Evolutionary conservation across 2,329 filamentous ascomycete species (phyloP), one percentile per base, ranked within the genome.

Genomic region (Metarhizium anisopliae): DNA sequence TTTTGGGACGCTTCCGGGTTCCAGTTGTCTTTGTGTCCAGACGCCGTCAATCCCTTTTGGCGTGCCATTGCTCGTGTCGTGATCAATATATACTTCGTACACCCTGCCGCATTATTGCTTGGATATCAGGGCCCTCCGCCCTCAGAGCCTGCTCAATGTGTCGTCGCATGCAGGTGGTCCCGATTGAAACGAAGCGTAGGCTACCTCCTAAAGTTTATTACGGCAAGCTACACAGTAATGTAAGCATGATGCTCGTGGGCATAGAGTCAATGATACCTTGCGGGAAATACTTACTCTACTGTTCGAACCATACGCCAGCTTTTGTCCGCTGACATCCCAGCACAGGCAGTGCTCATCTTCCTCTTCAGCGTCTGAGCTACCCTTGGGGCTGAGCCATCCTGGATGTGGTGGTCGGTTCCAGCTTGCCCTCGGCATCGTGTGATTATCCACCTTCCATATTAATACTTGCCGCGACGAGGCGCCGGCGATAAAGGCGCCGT

Each of bases 361-460:
- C 49, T 84, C 82, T 25, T 84, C 81, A 0, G 72, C 65, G 29
- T 80, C 78, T 6, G 74, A 72, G 40, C 74, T 76, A 50, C 74
- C 74, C 62, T 76, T 80, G 20, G 82, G 82, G 57, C 78, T 85
- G 36, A 80, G 71, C 80, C 81, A 84, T 4, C 80, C 82, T 0
- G 75, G 71, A 60, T 84, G 80, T 10, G 76, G 71, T 30, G 74
- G 70, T 58, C 80, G 71, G 57, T 73, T 79, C 83, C 83, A 86
- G 63, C 75, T 81, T 16, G 83, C 83, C 50, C 80, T 74, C 4
- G 83, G 83, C 50, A 83, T 74, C 30, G 74, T 71, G 50, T 78
- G 73, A 53, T 82, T 83, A 58, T 79, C 81, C 13, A 85, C 78
- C 64, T 84, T 85, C 82, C 83, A 86, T 50, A 86, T 84, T 43